Base-by-base conservation (phyloP, 2,329 filamentous ascomycete genomes). In the Plenodomus tracheiphilus region DNA sequence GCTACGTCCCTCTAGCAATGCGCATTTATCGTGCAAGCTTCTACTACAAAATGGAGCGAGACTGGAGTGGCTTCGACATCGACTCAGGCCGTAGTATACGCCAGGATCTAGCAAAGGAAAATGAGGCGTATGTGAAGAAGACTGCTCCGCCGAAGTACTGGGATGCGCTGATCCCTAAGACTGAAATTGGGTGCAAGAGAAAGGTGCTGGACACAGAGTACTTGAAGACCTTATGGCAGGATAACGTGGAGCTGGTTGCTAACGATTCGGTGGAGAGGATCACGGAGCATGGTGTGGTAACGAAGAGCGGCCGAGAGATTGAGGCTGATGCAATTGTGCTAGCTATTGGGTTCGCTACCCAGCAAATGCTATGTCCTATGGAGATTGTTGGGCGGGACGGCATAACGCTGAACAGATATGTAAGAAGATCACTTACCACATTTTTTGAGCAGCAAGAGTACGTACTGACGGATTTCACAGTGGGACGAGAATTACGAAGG, bases 121-220 rank as follows among this genome's bases (percentile, higher is more conserved):
- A 75, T 30, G 66, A 71, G 19, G 64, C 59, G 9, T 80, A 79
- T 61, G 73, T 80, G 17, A 73, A 72, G 48, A 61, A 61, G 1
- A 72, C 64, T 30, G 75, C 77, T 1, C 77, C 77, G 2, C 61
- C 62, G 19, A 70, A 71, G 47, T 79, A 79, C 53, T 75, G 73
- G 65, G 71, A 76, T 44, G 66, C 69, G 0, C 56, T 79, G 17
- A 74, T 75, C 2, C 76, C 76, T 2, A 71, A 70, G 46, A 71
- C 67, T 1, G 75, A 76, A 45, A 75, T 79, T 36, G 77, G 77
- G 0, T 79, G 77, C 54, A 80, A 80, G 61, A 66, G 77, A 18
- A 75, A 76, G 40, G 75, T 80, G 1, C 62, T 77, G 52, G 76
- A 79, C 54, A 77, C 77, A 1, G 75, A 75, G 42, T 79, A 80